Evolutionary conservation across 768 basidiomycete species (phyloP).

Genomic region (Boletus fagicola): DNA sequence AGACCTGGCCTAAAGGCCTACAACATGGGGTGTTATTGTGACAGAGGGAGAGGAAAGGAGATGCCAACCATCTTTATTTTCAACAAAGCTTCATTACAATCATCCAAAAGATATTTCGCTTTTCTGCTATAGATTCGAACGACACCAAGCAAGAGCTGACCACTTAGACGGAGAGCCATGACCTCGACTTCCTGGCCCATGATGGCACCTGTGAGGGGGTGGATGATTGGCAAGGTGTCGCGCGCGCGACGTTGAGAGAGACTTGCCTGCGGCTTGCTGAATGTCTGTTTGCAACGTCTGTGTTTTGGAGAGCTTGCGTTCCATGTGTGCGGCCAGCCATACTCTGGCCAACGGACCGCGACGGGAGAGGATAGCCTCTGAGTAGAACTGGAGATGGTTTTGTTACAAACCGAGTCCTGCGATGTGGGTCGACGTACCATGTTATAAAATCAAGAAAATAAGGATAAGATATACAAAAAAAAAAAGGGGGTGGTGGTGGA

Average conservation of each 20-base stretch:
- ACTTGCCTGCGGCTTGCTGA: slow-evolving; percentile 81
- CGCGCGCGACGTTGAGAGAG: neutral
- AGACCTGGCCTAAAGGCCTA: slow-evolving; percentile 93
- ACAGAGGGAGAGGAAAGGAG: neutral
- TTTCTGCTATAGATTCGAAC: slow-evolving; percentile 97
- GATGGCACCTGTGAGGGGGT: slow-evolving; percentile 65
- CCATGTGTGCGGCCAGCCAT: slow-evolving; percentile 99
- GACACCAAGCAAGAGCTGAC: slow-evolving; percentile 93
- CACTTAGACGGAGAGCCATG: slow-evolving; percentile 95
- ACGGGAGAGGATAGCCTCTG: slow-evolving; percentile 90
- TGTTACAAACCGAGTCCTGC: neutral
- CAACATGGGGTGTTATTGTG: neutral
- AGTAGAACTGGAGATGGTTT: slow-evolving; percentile 66
- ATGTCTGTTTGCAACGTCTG: slow-evolving; percentile 95
- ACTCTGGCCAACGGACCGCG: slow-evolving; percentile 94
- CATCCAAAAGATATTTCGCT: slow-evolving; percentile 95
- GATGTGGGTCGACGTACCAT: slow-evolving; percentile 19
- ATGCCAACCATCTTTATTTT: slow-evolving; percentile 87
- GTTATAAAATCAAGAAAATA: slow-evolving; percentile 19
- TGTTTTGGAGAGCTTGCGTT: slow-evolving; percentile 94
- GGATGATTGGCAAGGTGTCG: neutral
- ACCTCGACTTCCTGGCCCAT: slow-evolving; percentile 89
- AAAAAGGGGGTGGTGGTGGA: neutral
- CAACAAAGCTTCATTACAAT: slow-evolving; percentile 93
- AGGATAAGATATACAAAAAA: slow-evolving; percentile 22